These are phyloP conservation scores for Bertia moriformis DNA, from an alignment of 2,329 filamentous ascomycete genomes.

Conservation along the genomic window DNA sequence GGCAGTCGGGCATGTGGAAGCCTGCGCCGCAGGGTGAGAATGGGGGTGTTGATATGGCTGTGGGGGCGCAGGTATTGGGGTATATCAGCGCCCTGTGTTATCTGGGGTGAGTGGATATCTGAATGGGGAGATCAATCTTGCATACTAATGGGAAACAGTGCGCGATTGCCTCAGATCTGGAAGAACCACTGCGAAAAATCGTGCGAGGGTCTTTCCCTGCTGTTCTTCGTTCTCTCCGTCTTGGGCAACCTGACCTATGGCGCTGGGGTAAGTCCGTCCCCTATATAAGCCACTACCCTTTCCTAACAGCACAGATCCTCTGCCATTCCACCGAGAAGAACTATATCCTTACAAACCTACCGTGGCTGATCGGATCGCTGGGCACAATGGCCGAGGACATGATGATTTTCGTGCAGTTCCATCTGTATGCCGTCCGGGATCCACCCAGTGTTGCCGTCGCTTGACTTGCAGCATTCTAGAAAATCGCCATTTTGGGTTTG, in stretches of 20 bases:
- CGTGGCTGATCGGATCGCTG: conserved; percentile 53
- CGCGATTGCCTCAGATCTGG: conserved; percentile 53
- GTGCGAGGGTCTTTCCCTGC: conserved; percentile 48
- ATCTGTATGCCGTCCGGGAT: conserved; percentile 6
- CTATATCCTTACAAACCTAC: conserved; percentile 50
- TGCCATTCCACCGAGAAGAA: conserved; percentile 44
- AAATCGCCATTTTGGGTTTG: too few relatives aligned
- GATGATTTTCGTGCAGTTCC: conserved; percentile 50
- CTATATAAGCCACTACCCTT: background rate
- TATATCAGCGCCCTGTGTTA: conserved; percentile 50
- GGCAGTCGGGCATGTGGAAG: conserved; percentile 45
- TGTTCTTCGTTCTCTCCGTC: conserved; percentile 54
- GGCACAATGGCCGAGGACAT: conserved; percentile 54
- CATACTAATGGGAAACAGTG: conserved; percentile 17
- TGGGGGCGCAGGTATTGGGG: conserved; percentile 44
- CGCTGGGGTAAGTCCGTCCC: conserved; percentile 23
- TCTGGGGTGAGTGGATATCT: conserved; percentile 28
- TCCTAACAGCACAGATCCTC: conserved; percentile 25
- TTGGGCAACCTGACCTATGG: conserved; percentile 54
- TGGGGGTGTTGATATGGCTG: conserved; percentile 19
- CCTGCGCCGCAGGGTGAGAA: conserved; percentile 18
- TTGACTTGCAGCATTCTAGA: too few relatives aligned
- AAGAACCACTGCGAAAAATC: conserved; percentile 50
- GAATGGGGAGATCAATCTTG: background rate
- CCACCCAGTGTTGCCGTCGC: too few relatives aligned